A percentile compares a stretch with the other conserved stretches of the same genome.
These are phyloP conservation scores for Zygosaccharomyces gambellarensis DNA, from an alignment of 805 yeast genomes.

Conservation along the genomic window DNA sequence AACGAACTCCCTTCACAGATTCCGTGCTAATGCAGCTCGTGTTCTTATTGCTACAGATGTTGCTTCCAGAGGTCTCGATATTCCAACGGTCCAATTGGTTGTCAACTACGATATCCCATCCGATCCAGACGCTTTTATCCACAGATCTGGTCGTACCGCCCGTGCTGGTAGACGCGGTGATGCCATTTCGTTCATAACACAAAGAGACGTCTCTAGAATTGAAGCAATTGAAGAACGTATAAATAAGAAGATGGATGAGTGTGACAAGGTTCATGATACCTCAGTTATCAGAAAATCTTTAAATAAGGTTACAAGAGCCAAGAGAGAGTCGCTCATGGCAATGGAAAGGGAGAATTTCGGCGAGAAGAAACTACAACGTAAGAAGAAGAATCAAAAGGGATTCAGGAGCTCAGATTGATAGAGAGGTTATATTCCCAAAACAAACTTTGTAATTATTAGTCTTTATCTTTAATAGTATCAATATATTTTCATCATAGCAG, in stretches of 20 bases:
- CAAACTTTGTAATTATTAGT: background rate
- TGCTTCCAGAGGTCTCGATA: constrained; percentile 95
- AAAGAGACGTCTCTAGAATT: constrained; percentile 75
- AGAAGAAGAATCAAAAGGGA: constrained; percentile 31
- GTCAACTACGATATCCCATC: constrained; percentile 91
- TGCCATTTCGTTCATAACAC: constrained; percentile 76
- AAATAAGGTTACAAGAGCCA: constrained; percentile 69
- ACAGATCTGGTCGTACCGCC: constrained; percentile 97
- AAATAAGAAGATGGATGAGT: constrained; percentile 71
- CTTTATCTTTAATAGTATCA: background rate
- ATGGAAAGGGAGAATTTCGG: constrained; percentile 92
- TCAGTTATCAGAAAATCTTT: constrained; percentile 69
- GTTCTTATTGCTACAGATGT: constrained; percentile 94
- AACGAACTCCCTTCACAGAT: constrained; percentile 84
- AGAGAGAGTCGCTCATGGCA: constrained; percentile 85
- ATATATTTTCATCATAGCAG: background rate
- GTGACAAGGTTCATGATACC: constrained; percentile 67
- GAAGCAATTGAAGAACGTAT: constrained; percentile 84
- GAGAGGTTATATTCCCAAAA: background rate
- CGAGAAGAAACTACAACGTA: constrained; percentile 54
- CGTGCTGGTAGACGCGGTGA: constrained; percentile 93
- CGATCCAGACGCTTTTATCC: constrained; percentile 94
- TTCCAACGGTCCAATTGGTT: constrained; percentile 86
- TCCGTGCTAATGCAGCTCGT: constrained; percentile 91
- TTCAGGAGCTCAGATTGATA: constrained; percentile 7